Conservation (phyloP, 495 filamentous ascomycete genomes). For the Apiosordaria backusii region DNA sequence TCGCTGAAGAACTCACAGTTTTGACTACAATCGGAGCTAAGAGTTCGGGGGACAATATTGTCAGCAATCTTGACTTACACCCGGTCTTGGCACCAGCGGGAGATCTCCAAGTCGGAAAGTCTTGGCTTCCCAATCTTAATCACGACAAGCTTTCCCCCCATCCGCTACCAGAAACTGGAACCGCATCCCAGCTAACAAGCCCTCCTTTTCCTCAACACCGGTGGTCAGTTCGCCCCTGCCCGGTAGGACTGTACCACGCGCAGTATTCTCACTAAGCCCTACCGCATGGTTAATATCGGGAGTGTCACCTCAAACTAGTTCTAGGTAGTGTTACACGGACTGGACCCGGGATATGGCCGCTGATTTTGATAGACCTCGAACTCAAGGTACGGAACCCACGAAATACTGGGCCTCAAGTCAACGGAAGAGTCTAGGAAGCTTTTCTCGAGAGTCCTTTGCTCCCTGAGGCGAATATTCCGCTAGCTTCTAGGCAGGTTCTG, state of each 20-base stretch:
- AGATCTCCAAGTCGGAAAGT: slow-evolving; percentile 1
- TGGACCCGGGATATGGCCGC: too few species aligned
- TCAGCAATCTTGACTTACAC: neutral
- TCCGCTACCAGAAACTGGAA: neutral
- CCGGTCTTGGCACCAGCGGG: slow-evolving; percentile 3
- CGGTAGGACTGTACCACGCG: neutral
- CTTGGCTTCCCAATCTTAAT: slow-evolving; percentile 3
- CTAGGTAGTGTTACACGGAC: neutral
- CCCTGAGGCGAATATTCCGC: too few species aligned
- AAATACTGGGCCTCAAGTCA: neutral
- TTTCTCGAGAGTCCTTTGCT: neutral
- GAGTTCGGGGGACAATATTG: neutral
- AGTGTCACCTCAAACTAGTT: neutral
- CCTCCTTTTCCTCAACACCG: neutral
- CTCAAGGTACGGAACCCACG: neutral
- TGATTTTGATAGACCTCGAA: neutral
- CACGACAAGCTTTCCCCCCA: slow-evolving; percentile 3
- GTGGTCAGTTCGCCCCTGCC: neutral
- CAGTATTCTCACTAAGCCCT: neutral
- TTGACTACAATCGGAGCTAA: neutral
- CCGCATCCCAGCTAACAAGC: neutral
- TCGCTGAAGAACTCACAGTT: neutral
- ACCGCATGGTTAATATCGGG: neutral
- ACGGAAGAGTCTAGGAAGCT: neutral
- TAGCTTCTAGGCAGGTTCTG: neutral